Conservation (phyloP, 345 rosid species). For the Euclidium syriacum region DNA sequence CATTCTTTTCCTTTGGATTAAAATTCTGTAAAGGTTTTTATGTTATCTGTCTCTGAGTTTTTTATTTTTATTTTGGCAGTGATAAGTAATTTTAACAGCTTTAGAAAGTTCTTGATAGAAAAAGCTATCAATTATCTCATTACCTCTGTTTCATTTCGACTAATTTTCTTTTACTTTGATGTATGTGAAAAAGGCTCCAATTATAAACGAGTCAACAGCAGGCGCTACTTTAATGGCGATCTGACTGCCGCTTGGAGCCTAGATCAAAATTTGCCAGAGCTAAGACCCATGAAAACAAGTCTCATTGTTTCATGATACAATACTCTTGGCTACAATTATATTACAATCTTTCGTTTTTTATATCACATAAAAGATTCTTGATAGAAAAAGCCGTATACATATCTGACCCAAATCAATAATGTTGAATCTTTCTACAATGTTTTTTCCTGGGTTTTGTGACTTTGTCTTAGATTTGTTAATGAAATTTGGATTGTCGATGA, state of each 20-base stretch:
- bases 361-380: too few relatives aligned
- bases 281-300: constrained; percentile 29
- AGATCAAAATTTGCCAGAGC: constrained; percentile 22
- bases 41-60: background rate
- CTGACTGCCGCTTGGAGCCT: constrained; percentile 39
- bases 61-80: constrained; percentile 26
- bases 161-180: too few relatives aligned
- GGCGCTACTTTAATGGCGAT: constrained; percentile 26
- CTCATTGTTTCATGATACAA: constrained; percentile 34
- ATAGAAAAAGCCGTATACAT: constrained; percentile 52
- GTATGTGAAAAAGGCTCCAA: constrained; percentile 7
- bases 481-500: constrained; percentile 7
- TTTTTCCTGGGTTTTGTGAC: too few relatives aligned
- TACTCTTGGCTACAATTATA: constrained; percentile 23
- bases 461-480: too few relatives aligned
- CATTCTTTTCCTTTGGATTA: too few relatives aligned
- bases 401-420: constrained; percentile 42
- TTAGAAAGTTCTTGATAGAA: constrained; percentile 85
- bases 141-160: too few relatives aligned
- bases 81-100: constrained; percentile 49
- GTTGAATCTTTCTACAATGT: too few relatives aligned
- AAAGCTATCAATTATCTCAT: too few relatives aligned
- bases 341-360: background rate
- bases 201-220: constrained; percentile 31
- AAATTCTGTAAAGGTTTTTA: too few relatives aligned